Evolutionary conservation across 2,329 filamentous ascomycete genomes (phyloP), one percentile per base, ranked within the genome.

Genomic region (Aspergillus calidoustus): DNA sequence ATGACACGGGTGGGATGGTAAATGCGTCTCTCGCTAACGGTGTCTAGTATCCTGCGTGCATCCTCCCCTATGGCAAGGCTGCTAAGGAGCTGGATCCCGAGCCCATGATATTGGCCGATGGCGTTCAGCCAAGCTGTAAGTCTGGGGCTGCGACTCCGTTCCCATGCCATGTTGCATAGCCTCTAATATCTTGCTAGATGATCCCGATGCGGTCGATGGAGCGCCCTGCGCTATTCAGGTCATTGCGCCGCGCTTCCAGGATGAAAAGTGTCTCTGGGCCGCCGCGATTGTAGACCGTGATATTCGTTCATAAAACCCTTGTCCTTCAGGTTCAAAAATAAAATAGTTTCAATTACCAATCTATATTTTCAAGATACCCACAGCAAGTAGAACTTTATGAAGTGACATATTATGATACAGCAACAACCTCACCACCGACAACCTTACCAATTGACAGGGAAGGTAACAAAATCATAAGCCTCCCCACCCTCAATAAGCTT

Each of bases 161-260:
- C 19, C 19, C 19, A 19, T 19, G 19, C 19, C 19, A 19, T 19
- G 19, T 19, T 19, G 2, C 1, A 19, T 34, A 34, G 7, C 3
- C 4, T 34, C 19, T 19, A 19, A 41, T 15, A 15, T 15, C 11
- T 15, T 5, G 13, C 9, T 41, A 41, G 34, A 41, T 13, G 9
- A 41, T 11, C 34, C 34, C 4, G 34, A 41, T 41, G 34, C 34
- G 9, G 34, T 41, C 2, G 11, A 41, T 15, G 34, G 34, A 3
- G 34, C 34, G 3, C 82, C 83, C 0, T 79, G 78, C n/a, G 74
- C 81, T 3, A 66, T 85, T 3, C 82, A 85, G 64, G 64, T 85
- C 3, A 69, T 82, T 25, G 77, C 82, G 0, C 78, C 77, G 8
- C 74, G 75, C 1, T 78, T 83, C 72, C 76, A 78, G 51, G 83